Base-by-base conservation (phyloP, 495 filamentous ascomycete genomes). In the Annulohypoxylon moriforme region DNA sequence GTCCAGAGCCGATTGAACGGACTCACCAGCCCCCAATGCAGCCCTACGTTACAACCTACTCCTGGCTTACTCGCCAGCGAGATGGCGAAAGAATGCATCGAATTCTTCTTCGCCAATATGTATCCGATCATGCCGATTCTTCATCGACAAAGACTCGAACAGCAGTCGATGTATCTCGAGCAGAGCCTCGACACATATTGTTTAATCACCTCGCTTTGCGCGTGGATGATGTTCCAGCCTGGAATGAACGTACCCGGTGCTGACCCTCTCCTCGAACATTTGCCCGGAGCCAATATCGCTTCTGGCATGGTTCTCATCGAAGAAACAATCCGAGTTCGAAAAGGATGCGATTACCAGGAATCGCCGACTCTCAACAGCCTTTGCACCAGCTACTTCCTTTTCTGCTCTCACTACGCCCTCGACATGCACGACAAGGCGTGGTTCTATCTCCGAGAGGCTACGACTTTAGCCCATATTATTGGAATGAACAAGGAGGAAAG, bases 111-210 rank as follows among this genome's bases (percentile, higher is more conserved):
- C 80, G 83, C 87, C 65, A 88, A 94, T 75, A 85, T 97, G 77
- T 96, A 97, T 72, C 88, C 92, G 5, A 92, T 90, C 18, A 92
- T 94, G 84, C 94, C 94, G 0, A 90, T 97, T 40, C 83, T 97
- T 25, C 86, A 93, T 42, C 88, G 88, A 29, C 87, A 89, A 36
- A 84, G 87, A 53, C 78, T 96, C 8, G 89, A 90, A 61, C 83
- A 89, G 71, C 87, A 91, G 77, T 84, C 82, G 68, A 79, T 87
- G 80, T 86, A 84, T 77, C 88, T 87, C 80, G 90, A 87, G 76
- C 88, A 82, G 44, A 89, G 88, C n/a, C 78, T 88, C 20, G 91
- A 92, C 65, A 86, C 90, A 11, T 97, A 97, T 80, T 93, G 92
- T 50, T 87, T 96, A 38, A 77, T 97, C 38, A 88, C 89, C 2